phyloP scores from a whole-genome alignment of 495 filamentous ascomycete species.

The Talaromyces stipitatus region DNA sequence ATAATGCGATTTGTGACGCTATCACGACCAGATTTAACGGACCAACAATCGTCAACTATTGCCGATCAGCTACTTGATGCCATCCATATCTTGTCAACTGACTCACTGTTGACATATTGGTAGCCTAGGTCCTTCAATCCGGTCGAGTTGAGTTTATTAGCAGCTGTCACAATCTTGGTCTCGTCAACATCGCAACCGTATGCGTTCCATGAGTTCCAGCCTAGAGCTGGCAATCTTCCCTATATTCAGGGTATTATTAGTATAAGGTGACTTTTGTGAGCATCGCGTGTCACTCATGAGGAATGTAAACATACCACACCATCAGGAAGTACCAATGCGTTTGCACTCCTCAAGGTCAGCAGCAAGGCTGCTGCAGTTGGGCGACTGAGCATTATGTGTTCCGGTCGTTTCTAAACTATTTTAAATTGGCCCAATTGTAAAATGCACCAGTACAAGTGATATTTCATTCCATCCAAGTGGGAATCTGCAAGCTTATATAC shows the following conservation, averaged over 20 bases:
- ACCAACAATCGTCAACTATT: slow-evolving; percentile 58
- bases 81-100: too few relatives aligned
- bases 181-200: slow-evolving; percentile 51
- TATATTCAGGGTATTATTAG: slow-evolving; percentile 3
- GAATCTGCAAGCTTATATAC: not conserved
- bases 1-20: slow-evolving; percentile 40
- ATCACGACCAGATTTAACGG: slow-evolving; percentile 38
- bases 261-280: not conserved
- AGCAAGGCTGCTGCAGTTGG: slow-evolving; percentile 6
- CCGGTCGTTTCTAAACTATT: not conserved
- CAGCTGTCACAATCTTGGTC: slow-evolving; percentile 42
- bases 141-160: slow-evolving; percentile 38
- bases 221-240: slow-evolving; percentile 48
- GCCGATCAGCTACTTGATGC: too few relatives aligned
- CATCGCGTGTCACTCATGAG: not conserved
- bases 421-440: not conserved
- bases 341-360: slow-evolving; percentile 10
- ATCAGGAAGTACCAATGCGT: slow-evolving; percentile 21
- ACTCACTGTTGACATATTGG: slow-evolving; percentile 50
- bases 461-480: not conserved
- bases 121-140: slow-evolving; percentile 60
- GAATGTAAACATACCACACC: slow-evolving; percentile 16
- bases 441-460: not conserved
- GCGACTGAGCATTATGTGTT: not conserved
- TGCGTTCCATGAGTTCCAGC: slow-evolving; percentile 57